Conservation (phyloP, 139 green algal genomes). For the Closterium sp. region DNA sequence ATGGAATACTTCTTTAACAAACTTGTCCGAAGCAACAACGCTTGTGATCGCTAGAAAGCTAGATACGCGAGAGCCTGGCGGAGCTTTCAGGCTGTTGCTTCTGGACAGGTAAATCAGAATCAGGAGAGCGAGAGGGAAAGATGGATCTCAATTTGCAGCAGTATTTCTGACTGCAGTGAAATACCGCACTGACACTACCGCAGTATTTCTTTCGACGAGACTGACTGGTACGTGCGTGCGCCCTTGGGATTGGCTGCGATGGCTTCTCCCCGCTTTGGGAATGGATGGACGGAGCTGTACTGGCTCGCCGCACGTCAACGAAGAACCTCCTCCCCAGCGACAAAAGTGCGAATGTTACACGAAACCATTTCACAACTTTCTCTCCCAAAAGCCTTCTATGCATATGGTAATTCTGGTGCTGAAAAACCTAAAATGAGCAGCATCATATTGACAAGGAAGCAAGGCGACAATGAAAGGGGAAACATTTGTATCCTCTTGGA, state of each 20-base stretch:
- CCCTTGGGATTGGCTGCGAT: neutral
- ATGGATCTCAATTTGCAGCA: neutral
- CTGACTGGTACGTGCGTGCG: too few species aligned
- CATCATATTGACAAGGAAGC: too few species aligned
- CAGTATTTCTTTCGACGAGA: too few species aligned
- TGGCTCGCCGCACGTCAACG: neutral
- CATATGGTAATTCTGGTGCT: too few species aligned
- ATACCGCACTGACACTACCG: too few species aligned
- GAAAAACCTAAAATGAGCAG: too few species aligned
- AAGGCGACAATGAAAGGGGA: too few species aligned
- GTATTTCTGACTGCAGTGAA: too few species aligned
- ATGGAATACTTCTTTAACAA: neutral
- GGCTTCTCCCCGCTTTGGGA: neutral
- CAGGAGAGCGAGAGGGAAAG: neutral
- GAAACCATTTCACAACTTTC: too few species aligned
- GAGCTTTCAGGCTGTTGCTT: neutral
- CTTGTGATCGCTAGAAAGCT: neutral
- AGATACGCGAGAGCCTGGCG: neutral
- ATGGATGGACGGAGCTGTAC: neutral
- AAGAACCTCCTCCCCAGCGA: neutral
- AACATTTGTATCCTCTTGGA: too few species aligned
- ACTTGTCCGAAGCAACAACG: neutral
- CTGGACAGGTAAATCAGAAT: neutral
- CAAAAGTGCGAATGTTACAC: neutral
- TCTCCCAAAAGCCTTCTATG: too few species aligned